These are phyloP conservation scores for Rhynchosporium graminicola DNA, from an alignment of 2,329 filamentous ascomycete species.

Conservation along the genomic window DNA sequence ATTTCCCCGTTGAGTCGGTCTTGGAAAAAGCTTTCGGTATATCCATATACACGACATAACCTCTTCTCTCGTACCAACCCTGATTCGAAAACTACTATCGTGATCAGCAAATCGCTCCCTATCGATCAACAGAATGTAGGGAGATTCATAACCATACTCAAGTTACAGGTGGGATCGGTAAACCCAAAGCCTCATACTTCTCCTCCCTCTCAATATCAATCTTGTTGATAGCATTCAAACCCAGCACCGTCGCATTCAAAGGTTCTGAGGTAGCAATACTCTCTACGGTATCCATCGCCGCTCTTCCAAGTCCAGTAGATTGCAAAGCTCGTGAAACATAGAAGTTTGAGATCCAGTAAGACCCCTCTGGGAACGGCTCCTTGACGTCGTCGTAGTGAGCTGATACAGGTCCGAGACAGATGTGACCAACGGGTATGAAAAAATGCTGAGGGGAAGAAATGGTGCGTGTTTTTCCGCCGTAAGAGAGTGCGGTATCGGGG, in stretches of 20 bases:
- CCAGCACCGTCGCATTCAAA: slow-evolving; percentile 30
- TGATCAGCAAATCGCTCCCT: neutral
- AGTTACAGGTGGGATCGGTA: slow-evolving; percentile 24
- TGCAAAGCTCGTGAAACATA: slow-evolving; percentile 36
- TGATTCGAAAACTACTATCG: slow-evolving; percentile 31
- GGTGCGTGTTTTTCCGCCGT: slow-evolving; percentile 27
- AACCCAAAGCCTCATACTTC: slow-evolving; percentile 23
- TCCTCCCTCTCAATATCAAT: slow-evolving; percentile 21
- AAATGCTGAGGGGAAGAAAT: slow-evolving; percentile 20
- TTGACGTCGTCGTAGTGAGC: slow-evolving; percentile 18
- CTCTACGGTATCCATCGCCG: slow-evolving; percentile 33
- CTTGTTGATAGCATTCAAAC: slow-evolving; percentile 28
- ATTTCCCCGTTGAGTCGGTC: slow-evolving; percentile 26
- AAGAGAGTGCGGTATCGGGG: slow-evolving; percentile 27
- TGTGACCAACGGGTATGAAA: slow-evolving; percentile 36
- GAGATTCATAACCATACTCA: neutral
- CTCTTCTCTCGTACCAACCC: slow-evolving; percentile 36
- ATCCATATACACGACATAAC: slow-evolving; percentile 30
- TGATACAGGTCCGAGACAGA: slow-evolving; percentile 28
- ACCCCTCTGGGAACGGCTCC: slow-evolving; percentile 18
- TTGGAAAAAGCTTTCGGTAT: slow-evolving; percentile 23
- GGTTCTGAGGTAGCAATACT: slow-evolving; percentile 28
- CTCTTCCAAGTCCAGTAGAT: slow-evolving; percentile 30
- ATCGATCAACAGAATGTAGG: neutral
- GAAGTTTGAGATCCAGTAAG: slow-evolving; percentile 34